Conservation (phyloP, 2,329 filamentous ascomycete species). For the Juglanconis sp. region DNA sequence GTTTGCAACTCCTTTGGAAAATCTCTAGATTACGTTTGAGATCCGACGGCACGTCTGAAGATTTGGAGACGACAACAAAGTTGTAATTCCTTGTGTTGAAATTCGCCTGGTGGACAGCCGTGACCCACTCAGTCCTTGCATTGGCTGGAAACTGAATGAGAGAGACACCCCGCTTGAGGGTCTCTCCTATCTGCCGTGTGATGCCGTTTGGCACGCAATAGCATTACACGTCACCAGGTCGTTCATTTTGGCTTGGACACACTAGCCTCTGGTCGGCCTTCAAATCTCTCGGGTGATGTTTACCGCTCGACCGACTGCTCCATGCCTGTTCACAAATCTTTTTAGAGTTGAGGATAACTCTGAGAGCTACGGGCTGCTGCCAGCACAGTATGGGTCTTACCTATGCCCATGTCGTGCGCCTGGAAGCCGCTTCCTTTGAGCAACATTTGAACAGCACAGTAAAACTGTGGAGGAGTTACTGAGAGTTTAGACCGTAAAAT, state of each 20-base stretch:
- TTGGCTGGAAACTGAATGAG: background rate
- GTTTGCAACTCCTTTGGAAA: background rate
- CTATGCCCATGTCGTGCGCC: background rate
- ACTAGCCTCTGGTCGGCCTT: background rate
- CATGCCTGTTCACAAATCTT: background rate
- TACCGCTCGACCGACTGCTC: background rate
- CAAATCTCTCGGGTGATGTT: background rate
- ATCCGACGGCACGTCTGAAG: background rate
- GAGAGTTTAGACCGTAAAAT: background rate
- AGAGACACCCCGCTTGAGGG: background rate
- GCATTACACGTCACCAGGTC: background rate
- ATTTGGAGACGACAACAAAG: background rate
- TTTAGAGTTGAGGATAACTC: background rate
- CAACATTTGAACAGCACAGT: background rate
- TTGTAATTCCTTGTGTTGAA: background rate
- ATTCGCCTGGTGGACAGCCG: background rate
- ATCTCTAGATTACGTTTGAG: background rate
- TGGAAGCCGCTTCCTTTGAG: background rate
- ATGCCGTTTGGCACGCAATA: background rate
- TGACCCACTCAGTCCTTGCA: background rate
- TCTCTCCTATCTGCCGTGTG: background rate
- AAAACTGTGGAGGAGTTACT: conserved; percentile 1
- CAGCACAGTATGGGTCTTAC: background rate
- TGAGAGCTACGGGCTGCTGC: background rate
- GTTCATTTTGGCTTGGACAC: conserved; percentile 4